Evolutionary conservation across 345 rosid genomes (phyloP), one percentile per base, ranked within the genome.

Genomic region (Salix arbutifolia): DNA sequence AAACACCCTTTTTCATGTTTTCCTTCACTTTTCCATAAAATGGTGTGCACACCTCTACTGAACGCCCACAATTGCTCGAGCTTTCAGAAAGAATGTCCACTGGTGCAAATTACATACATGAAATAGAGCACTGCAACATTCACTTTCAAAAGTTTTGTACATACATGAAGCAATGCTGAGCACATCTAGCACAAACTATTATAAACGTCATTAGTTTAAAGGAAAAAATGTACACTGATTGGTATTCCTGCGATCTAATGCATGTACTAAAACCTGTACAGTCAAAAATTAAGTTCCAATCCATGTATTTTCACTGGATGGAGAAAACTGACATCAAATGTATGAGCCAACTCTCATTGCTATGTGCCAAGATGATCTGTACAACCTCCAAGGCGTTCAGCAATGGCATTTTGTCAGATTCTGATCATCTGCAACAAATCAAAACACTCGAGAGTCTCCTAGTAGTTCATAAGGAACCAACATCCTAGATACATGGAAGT

Each of bases 341-440:
- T 71, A 65, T 33, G 58, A 37, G 35, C 71, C 61, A 76, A 23
- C 19, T 30, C 74, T 53, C 72, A 44, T n/a, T 62, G 64, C 28
- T 56, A 3, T 56, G 62, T 52, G 60, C 62, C 67, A 17, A 2
- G 21, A 23, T 40, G 10, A 28, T 65, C 52, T 74, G 53, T 1
- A 50, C 67, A 69, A 76, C 77, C 68, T 76, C 79, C 83, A 64
- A 71, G 74, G 81, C 77, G 71, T 37, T 42, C 16, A 72, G 80
- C 28, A 35, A 33, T 65, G 74, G 28, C 61, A 56, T 42, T 76
- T 48, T 67, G 69, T 79, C 74, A 23, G 30, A 68, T 77, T 74
- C 83, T 67, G 81, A 80, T 37, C 44, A 65, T 68, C 86, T 68
- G 76, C 82, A 78, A 78, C 60, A n/a, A 71, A 72, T 77, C 25